Base-by-base conservation (phyloP, 306 rosid species). In the Vicia faba region DNA sequence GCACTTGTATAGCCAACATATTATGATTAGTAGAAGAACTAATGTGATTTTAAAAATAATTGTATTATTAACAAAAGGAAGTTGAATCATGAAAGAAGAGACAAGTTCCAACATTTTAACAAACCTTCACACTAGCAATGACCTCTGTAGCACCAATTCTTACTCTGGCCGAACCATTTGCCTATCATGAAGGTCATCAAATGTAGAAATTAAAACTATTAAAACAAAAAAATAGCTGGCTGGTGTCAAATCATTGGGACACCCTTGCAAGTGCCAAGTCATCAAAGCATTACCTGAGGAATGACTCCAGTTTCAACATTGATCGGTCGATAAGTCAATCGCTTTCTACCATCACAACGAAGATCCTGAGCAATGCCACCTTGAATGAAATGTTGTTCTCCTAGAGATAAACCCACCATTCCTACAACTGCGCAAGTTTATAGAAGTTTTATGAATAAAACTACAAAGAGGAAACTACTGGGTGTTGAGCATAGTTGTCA, bases 301-400 rank as follows among this genome's bases (percentile, higher is more conserved):
- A 92, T 92, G 33, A 89, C 82, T 67, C 85, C 96, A 3, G 93
- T 92, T 86, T 89, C 92, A 29, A 92, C 82, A 64, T 23, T 58
- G 66, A 87, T 81, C 14, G 96, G 91, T 8, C 96, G 83, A 71
- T 72, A 78, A 13, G 88, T 73, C 66, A 89, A 66, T 75, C 98
- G 83, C 73, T 81, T 87, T 68, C 96, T 80, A 62, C 98, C 98
- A 80, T 92, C 96, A 73, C 82, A 74, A 25, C 96, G 96, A 72
- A 92, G 84, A 77, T 92, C 98, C 56, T 89, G 95, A 61, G 91
- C 92, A 41, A 89, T 85, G 46, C 98, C 98, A 19, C 92, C 95
- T 66, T 83, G 79, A 69, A 85, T 85, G 83, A 92, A 87, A 68
- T 77, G 76, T 66, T 72, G 82, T 40, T 92, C 96, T 75, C 85